phyloP scores from a whole-genome alignment of 306 rosid species.

The Quillaja saponaria region DNA sequence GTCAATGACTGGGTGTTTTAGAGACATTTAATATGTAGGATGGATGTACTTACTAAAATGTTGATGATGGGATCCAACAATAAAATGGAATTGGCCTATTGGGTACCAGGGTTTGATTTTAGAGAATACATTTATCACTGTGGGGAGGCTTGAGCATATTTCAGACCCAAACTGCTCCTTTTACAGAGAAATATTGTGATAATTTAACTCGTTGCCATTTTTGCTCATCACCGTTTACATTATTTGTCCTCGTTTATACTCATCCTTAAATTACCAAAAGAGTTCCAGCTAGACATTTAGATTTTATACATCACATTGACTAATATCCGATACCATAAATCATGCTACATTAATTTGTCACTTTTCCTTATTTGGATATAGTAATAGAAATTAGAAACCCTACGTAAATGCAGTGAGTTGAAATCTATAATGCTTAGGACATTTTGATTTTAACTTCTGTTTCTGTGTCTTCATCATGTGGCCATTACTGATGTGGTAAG shows the following conservation, averaged over 20 bases:
- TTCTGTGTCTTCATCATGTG: constrained; percentile 7
- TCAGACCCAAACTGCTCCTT: no score
- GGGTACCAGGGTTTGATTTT: no score
- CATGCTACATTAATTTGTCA: background rate
- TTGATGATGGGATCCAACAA: background rate
- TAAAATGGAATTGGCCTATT: background rate
- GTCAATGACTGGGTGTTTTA: no score
- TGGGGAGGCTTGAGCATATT: no score
- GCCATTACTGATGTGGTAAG: no score
- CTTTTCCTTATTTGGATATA: constrained; percentile 5
- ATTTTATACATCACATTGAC: background rate
- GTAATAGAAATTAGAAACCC: no score
- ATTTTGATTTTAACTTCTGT: background rate
- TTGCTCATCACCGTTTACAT: background rate
- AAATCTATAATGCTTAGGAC: background rate
- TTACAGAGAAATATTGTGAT: no score
- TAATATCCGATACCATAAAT: constrained; percentile 4
- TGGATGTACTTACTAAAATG: background rate
- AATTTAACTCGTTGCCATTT: background rate
- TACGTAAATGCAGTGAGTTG: background rate
- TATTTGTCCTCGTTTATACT: background rate
- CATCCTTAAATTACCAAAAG: constrained; percentile 9
- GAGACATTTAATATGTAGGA: no score
- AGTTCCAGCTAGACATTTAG: background rate
- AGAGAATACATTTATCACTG: no score